Base-by-base conservation (phyloP, 2,329 filamentous ascomycete species). In the Sclerotiophoma versabilis region DNA sequence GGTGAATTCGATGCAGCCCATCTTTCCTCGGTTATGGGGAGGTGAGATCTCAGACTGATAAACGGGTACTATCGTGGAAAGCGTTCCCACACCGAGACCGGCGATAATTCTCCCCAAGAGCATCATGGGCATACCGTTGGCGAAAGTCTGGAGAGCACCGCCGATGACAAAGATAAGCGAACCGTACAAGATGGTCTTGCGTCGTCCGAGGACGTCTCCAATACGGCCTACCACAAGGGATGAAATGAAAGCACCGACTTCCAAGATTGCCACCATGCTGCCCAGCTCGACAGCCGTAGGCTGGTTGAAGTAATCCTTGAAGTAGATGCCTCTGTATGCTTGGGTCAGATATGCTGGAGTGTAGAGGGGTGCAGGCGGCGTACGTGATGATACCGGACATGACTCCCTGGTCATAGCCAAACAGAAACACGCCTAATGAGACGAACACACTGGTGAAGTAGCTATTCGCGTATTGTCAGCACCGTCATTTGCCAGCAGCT, bases 1-100 rank as follows among this genome's bases (percentile, higher is more conserved):
- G 0, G 93, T 93, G 71, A 98, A 99, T 75, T 99, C 95, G 63
- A 99, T 98, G 75, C 95, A 98, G 20, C 93, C 95, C 58, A 99
- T 83, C 77, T 95, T 96, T 60, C 95, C 95, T 68, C 95, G 85
- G 76, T 96, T 98, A 72, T 99, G 95, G 5, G 95, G 92, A 42
- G 95, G 95, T 36, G 93, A 97, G 69, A 82, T 82, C 61, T 82
- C 80, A 23, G 79, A 81, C 64, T 82, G 80, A 58, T 82, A 82
- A n/a, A 82, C 78, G 3, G 80, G 80, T 22, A 82, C 80, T 49
- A 81, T 82, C 22, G 80, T 81, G 30, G 79, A 80, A 20, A 82
- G 66, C 5, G 79, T 76, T 63, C 80, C 80, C 4, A 82, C 80
- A 42, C 80, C 80, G 6, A 82, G 62, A 77, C 80, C 80, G 42